Evolutionary conservation across 306 rosid species (phyloP).

Genomic region (Corylus americana): DNA sequence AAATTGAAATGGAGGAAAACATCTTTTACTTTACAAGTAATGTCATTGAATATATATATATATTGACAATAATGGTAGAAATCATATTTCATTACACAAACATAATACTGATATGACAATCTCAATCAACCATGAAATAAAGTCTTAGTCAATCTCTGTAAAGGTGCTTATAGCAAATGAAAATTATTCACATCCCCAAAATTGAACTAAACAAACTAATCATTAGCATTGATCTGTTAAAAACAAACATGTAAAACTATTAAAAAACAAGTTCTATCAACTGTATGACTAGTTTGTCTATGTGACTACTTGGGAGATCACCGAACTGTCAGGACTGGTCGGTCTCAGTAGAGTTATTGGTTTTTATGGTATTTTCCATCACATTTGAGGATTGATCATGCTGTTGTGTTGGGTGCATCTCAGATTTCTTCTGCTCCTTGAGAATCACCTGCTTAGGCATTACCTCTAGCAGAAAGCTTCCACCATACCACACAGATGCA

Average conservation of each 20-base stretch:
- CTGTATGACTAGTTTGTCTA: background rate
- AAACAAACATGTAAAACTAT: background rate
- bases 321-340: slow-evolving; percentile 9
- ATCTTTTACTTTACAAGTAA: no score
- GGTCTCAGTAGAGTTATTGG: background rate
- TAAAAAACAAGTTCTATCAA: background rate
- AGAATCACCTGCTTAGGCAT: slow-evolving; percentile 94
- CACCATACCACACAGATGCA: slow-evolving; percentile 91
- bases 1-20: no score
- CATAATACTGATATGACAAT: no score
- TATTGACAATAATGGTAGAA: no score
- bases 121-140: no score
- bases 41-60: no score
- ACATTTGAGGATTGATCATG: slow-evolving; percentile 27
- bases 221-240: background rate
- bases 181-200: background rate
- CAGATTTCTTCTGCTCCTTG: slow-evolving; percentile 78
- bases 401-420: slow-evolving; percentile 42
- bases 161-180: background rate
- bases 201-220: background rate
- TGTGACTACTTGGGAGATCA: background rate
- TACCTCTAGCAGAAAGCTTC: slow-evolving; percentile 86
- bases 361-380: slow-evolving; percentile 10
- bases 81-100: no score
- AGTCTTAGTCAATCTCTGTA: no score